phyloP scores from a whole-genome alignment of 1,284 basidiomycete species.

The Tylopilus sp. region DNA sequence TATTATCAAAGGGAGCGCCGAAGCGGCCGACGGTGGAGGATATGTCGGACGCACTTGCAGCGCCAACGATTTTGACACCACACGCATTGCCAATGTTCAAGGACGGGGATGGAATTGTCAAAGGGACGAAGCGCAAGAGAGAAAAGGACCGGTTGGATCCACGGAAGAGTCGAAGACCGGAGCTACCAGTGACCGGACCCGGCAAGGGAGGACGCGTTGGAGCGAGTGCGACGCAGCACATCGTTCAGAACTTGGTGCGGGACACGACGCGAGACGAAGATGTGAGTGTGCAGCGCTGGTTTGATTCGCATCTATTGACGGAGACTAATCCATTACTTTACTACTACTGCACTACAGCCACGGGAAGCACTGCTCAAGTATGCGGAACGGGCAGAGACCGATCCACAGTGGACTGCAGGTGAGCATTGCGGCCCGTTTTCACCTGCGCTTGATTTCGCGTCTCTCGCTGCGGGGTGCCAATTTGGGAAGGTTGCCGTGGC shows the following conservation, averaged over 20 bases:
- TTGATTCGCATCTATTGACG: too few species aligned
- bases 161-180: constrained; percentile 86
- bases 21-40: constrained; percentile 77
- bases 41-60: constrained; percentile 79
- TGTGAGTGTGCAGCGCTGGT: too few species aligned
- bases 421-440: constrained; percentile 36
- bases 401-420: constrained; percentile 83
- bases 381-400: constrained; percentile 70
- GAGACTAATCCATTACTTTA: too few species aligned
- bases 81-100: constrained; percentile 88
- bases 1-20: constrained; percentile 74
- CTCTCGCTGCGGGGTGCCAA: constrained; percentile 33
- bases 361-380: constrained; percentile 96
- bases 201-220: constrained; percentile 94
- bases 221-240: constrained; percentile 90
- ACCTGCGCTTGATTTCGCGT: constrained; percentile 8
- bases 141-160: constrained; percentile 88
- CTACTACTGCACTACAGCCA: constrained; percentile 56
- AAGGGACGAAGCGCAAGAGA: constrained; percentile 78
- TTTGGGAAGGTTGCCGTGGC: constrained; percentile 37
- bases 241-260: constrained; percentile 90
- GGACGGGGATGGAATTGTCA: constrained; percentile 69
- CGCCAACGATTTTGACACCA: constrained; percentile 84
- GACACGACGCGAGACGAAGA: constrained; percentile 89
- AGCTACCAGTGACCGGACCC: constrained; percentile 88